Percentiles rank a stretch among this genome's conserved stretches.
These are phyloP conservation scores for Pelargonium exstipulatum DNA, from an alignment of 441 rosid genomes.

Conservation along the genomic window DNA sequence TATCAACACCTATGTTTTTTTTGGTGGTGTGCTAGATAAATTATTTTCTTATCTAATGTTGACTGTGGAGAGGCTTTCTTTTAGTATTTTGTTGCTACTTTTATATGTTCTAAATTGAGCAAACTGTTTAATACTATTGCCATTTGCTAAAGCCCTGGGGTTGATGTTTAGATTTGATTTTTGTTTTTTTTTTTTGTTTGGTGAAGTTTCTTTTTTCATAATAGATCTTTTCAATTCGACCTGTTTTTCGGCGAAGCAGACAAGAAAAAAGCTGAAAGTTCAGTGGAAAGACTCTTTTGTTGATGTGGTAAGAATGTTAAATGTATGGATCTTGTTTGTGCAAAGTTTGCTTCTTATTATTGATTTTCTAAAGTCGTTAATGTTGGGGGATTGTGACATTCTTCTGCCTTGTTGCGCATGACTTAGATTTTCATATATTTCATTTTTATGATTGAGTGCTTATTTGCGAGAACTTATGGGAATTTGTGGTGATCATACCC, in stretches of 20 bases:
- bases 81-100: neutral
- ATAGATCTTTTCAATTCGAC: conserved; percentile 62
- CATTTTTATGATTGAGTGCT: conserved; percentile 5
- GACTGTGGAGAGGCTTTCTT: neutral
- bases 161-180: conserved; percentile 16
- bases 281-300: conserved; percentile 49
- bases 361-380: conserved; percentile 15
- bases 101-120: neutral
- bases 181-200: conserved; percentile 31
- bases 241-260: conserved; percentile 59
- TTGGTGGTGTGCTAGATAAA: neutral
- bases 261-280: conserved; percentile 53
- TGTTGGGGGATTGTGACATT: conserved; percentile 3
- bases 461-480: neutral
- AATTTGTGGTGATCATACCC: too few species aligned
- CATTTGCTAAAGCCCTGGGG: conserved; percentile 27
- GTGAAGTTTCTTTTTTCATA: conserved; percentile 41
- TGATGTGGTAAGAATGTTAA: conserved; percentile 54
- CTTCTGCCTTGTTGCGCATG: conserved; percentile 9
- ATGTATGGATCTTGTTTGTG: conserved; percentile 23
- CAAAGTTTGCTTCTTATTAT: conserved; percentile 19
- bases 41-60: neutral
- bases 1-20: neutral
- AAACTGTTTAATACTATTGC: neutral
- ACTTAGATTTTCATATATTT: conserved; percentile 6